phyloP scores from a whole-genome alignment of 2,329 filamentous ascomycete species.

The Cladophialophora immunda region DNA sequence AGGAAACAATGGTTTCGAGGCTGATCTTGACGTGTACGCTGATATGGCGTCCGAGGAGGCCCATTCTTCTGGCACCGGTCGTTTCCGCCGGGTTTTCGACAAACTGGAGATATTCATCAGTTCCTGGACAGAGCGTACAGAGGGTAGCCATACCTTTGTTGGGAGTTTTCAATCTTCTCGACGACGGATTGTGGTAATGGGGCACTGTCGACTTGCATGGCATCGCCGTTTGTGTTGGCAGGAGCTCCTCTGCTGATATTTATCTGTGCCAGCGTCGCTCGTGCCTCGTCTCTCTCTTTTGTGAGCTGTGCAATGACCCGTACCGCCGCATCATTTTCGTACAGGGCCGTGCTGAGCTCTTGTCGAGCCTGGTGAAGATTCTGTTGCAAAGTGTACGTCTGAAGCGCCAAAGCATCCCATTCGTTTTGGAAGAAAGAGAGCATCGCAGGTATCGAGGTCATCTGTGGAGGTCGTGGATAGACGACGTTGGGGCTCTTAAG shows the following conservation, averaged over 20 bases:
- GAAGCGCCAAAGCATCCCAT: slow-evolving; percentile 92
- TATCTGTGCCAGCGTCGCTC: slow-evolving; percentile 85
- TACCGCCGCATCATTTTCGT: slow-evolving; percentile 97
- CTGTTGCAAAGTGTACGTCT: slow-evolving; percentile 89
- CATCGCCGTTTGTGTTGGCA: slow-evolving; percentile 70
- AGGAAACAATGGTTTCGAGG: slow-evolving; percentile 67
- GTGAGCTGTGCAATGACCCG: slow-evolving; percentile 90
- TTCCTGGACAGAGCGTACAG: slow-evolving; percentile 8
- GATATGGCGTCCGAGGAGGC: slow-evolving; percentile 76
- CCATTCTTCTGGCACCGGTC: slow-evolving; percentile 85
- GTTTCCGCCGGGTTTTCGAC: slow-evolving; percentile 88
- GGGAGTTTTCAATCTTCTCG: slow-evolving; percentile 79
- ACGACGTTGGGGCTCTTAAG: slow-evolving; percentile 85
- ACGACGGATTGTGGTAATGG: slow-evolving; percentile 76
- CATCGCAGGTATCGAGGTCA: slow-evolving; percentile 95
- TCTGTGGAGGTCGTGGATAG: slow-evolving; percentile 86
- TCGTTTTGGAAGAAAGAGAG: slow-evolving; percentile 97
- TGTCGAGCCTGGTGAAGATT: slow-evolving; percentile 89
- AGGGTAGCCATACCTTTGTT: slow-evolving; percentile 71
- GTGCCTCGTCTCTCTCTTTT: slow-evolving; percentile 90
- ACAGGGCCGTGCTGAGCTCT: slow-evolving; percentile 91
- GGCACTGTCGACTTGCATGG: slow-evolving; percentile 90
- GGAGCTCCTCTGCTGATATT: slow-evolving; percentile 67
- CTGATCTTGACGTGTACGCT: slow-evolving; percentile 62
- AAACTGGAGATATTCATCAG: slow-evolving; percentile 63